These are phyloP conservation scores for Paramecium primaurelia DNA, from an alignment of 73 alveolate genomes.

Conservation along the genomic window DNA sequence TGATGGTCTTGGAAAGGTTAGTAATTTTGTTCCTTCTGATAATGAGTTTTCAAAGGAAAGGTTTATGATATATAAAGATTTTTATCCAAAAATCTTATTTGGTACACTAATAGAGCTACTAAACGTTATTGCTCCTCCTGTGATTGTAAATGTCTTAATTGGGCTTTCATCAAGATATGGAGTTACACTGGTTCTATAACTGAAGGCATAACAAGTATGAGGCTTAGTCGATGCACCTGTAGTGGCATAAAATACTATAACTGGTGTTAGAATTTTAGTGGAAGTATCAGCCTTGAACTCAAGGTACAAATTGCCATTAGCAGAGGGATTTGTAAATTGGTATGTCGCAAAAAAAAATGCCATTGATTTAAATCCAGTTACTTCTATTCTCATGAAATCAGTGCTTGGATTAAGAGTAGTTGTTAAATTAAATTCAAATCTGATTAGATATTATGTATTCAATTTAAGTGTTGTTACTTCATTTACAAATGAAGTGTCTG, in stretches of 20 bases:
- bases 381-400: background rate
- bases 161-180: background rate
- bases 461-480: background rate
- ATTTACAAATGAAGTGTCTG: background rate
- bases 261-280: background rate
- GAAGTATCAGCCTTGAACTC: background rate
- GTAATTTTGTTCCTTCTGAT: background rate
- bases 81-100: background rate
- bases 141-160: background rate
- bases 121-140: background rate
- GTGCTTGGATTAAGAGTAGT: background rate
- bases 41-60: background rate
- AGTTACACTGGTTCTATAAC: background rate
- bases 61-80: background rate
- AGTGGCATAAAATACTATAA: background rate
- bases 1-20: background rate
- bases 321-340: background rate
- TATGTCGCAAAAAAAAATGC: background rate
- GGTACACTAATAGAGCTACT: background rate
- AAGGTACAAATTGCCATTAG: background rate
- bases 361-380: background rate
- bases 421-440: background rate
- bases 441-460: background rate
- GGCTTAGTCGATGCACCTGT: background rate
- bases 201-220: background rate